Percentiles rank a stretch among this genome's conserved stretches.
phyloP scores from a whole-genome alignment of 805 yeast genomes.

The Saturnispora hagleri region DNA sequence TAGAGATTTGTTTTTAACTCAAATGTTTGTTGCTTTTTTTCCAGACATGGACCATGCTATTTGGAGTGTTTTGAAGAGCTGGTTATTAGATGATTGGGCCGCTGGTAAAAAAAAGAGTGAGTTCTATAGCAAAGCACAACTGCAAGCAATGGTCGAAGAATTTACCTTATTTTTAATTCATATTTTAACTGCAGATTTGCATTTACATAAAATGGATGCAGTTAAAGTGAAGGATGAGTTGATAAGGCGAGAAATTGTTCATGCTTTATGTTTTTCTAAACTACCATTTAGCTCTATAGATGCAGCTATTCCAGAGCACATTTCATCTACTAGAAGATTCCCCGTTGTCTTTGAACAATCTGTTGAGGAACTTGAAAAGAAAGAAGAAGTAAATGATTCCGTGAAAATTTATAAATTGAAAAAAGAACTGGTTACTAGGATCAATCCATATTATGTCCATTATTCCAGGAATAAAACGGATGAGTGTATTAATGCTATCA shows the following conservation, averaged over 20 bases:
- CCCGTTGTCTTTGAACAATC: conserved; percentile 46
- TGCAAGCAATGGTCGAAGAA: conserved; percentile 60
- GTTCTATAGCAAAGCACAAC: conserved; percentile 28
- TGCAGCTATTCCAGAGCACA: conserved; percentile 64
- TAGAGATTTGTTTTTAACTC: conserved; percentile 69
- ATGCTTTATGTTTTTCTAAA: conserved; percentile 69
- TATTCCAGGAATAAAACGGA: conserved; percentile 72
- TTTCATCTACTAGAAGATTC: conserved; percentile 62
- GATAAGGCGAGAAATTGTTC: conserved; percentile 66
- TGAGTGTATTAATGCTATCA: conserved; percentile 63
- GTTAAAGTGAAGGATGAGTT: conserved; percentile 41
- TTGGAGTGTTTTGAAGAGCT: conserved; percentile 52
- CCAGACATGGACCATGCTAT: conserved; percentile 47
- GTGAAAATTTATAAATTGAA: conserved; percentile 56
- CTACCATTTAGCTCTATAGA: conserved; percentile 63
- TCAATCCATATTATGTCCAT: conserved; percentile 80
- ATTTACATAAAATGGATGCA: conserved; percentile 40
- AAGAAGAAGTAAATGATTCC: background rate
- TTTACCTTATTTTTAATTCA: conserved; percentile 60
- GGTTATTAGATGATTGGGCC: conserved; percentile 56
- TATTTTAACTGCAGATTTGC: conserved; percentile 56
- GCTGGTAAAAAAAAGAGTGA: conserved; percentile 35
- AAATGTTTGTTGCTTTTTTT: conserved; percentile 42
- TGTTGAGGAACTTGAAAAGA: conserved; percentile 49
- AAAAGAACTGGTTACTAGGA: conserved; percentile 37